Percentiles rank a stretch among this genome's conserved stretches.
Evolutionary conservation across 208 protist species (phyloP).

Genomic region (Crithidia acanthocephali): DNA sequence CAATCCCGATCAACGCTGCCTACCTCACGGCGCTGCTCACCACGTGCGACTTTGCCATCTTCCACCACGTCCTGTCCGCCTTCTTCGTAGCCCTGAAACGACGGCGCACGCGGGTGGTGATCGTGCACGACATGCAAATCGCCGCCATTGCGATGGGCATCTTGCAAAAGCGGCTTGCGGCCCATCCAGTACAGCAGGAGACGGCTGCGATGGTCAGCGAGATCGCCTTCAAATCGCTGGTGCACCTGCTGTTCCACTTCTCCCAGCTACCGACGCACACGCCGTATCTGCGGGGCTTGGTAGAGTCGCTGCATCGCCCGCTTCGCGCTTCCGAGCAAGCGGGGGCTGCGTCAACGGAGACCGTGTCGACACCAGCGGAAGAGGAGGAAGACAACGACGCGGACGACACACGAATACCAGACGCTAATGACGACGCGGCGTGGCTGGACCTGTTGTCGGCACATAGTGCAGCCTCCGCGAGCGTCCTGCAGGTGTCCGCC

Average conservation of each 20-base stretch:
- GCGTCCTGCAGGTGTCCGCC: constrained; percentile 29
- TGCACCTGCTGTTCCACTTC: constrained; percentile 15
- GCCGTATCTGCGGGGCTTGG: background rate
- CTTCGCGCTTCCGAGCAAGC: too few relatives aligned
- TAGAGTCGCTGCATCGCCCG: background rate
- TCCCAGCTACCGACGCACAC: constrained; percentile 3
- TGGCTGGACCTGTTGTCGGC: background rate
- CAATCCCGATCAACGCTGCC: constrained; percentile 30
- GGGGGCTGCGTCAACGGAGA: background rate
- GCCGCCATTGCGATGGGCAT: constrained; percentile 13
- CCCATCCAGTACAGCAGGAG: background rate
- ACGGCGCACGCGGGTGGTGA: background rate
- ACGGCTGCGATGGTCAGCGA: background rate
- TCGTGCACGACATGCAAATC: constrained; percentile 33
- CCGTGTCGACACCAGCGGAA: background rate
- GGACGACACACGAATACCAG: background rate
- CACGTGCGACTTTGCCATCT: constrained; percentile 50
- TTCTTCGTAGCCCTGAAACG: constrained; percentile 42
- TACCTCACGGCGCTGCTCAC: constrained; percentile 46
- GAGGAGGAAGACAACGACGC: background rate
- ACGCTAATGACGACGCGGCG: background rate
- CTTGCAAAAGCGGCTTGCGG: constrained; percentile 27
- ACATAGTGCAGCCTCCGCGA: constrained; percentile 22
- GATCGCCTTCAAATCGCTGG: constrained; percentile 15
- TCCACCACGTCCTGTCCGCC: constrained; percentile 43